Base-by-base conservation (phyloP, 2,329 filamentous ascomycete species). In the Aspergillus ibericus region DNA sequence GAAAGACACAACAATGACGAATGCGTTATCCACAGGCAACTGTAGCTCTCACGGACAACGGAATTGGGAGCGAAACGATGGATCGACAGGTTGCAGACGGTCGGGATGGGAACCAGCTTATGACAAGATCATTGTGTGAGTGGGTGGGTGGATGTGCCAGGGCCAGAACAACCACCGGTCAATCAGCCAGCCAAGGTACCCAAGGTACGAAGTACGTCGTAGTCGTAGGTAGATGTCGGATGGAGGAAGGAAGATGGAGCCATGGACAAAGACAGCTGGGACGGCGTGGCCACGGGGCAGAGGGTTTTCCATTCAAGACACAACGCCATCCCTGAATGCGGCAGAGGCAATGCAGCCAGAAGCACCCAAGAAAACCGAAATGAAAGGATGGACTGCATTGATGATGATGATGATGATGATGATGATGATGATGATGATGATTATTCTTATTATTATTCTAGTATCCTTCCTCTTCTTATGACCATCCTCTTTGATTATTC, bases 1-100 rank as follows among this genome's bases (percentile, higher is more conserved):
- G 60, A 65, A 64, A 67, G 58, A 66, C 60, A 62, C 53, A 63
- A 62, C 56, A 60, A 66, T 68, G 66, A 72, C 68, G 64, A 65
- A 70, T 65, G 68, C 67, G 65, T 69, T 56, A 50, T 53, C 49
- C 52, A 58, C 53, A 27, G 36, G 48, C 34, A 51, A 55, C 40
- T 18, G 52, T 57, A 48, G 44, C 44, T 48, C 44, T 32, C 44
- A 53, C 40, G 36, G 35, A 56, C 49, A 57, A 60, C 57, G 61
- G 59, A 64, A 61, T 50, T 35, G 58, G 55, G 55, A 55, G n/a
- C 27, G 36, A n/a, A 51, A 52, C 47, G 53, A 59, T 51, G 48
- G 63, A 64, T 58, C 58, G 56, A 50, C 61, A 56, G 59, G 48
- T 58, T 56, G 52, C 36, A 22, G 51, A 42, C 55, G 51, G 55